Conservation (phyloP, 805 yeast genomes). For the Torulaspora microellipsoides region DNA sequence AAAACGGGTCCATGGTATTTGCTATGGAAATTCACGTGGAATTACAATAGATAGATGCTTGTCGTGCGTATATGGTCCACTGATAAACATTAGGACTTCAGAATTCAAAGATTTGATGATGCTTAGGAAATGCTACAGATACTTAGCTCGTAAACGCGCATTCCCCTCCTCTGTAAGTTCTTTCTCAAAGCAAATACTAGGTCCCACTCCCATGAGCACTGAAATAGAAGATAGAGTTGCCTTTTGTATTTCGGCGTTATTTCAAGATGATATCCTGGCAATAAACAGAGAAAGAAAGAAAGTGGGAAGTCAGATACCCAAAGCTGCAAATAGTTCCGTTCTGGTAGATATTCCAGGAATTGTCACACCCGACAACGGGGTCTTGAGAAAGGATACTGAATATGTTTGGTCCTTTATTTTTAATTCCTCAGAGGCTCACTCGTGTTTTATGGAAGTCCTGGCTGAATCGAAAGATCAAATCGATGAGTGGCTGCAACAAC, state of each 20-base stretch:
- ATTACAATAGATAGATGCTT: slow-evolving; percentile 24
- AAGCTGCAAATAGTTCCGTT: slow-evolving; percentile 14
- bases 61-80: slow-evolving; percentile 24
- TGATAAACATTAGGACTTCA: slow-evolving; percentile 15
- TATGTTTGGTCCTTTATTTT: slow-evolving; percentile 19
- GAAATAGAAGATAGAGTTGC: slow-evolving; percentile 13
- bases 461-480: slow-evolving; percentile 20
- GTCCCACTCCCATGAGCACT: slow-evolving; percentile 12
- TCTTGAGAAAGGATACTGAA: slow-evolving; percentile 8
- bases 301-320: slow-evolving; percentile 12
- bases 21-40: slow-evolving; percentile 32
- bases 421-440: slow-evolving; percentile 16
- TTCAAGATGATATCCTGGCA: slow-evolving; percentile 17
- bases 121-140: slow-evolving; percentile 35
- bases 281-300: slow-evolving; percentile 1
- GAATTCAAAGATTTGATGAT: slow-evolving; percentile 34
- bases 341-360: slow-evolving; percentile 25
- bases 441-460: slow-evolving; percentile 20
- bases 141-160: slow-evolving; percentile 18
- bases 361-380: slow-evolving; percentile 9
- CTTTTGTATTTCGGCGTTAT: slow-evolving; percentile 16
- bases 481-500: slow-evolving; percentile 19
- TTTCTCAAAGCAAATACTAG: slow-evolving; percentile 15
- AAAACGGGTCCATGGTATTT: slow-evolving; percentile 32
- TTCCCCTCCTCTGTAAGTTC: slow-evolving; percentile 20